Percentiles rank a stretch among this genome's conserved stretches.
These are phyloP conservation scores for Saccharomyces hybrid DNA, from an alignment of 1,139 yeast genomes.

Conservation along the genomic window DNA sequence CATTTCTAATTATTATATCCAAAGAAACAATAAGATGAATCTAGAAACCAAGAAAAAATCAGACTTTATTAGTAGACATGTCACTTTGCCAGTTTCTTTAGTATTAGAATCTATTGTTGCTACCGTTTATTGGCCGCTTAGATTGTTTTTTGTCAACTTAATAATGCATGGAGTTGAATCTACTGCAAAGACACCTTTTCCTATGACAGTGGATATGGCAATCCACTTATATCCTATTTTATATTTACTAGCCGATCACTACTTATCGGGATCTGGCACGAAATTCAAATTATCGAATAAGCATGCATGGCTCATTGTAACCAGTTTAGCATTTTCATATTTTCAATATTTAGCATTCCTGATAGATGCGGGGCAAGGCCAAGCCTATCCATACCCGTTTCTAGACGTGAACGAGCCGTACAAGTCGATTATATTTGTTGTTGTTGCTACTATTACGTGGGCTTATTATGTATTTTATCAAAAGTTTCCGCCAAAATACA, in stretches of 20 bases:
- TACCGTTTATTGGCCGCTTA: constrained; percentile 57
- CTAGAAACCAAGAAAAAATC: background rate
- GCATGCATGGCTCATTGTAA: constrained; percentile 37
- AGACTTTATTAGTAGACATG: constrained; percentile 19
- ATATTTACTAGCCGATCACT: constrained; percentile 43
- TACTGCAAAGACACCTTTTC: constrained; percentile 30
- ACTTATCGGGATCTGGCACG: constrained; percentile 44
- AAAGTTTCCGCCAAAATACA: constrained; percentile 17
- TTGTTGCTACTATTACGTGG: constrained; percentile 43
- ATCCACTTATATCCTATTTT: constrained; percentile 54
- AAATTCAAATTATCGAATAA: constrained; percentile 27
- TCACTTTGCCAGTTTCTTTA: constrained; percentile 39
- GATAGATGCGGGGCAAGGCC: constrained; percentile 41
- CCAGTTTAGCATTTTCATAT: constrained; percentile 40
- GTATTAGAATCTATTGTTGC: constrained; percentile 55
- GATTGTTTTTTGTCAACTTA: constrained; percentile 42
- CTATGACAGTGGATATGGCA: constrained; percentile 45
- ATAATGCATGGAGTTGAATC: constrained; percentile 32
- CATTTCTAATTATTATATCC: constrained; percentile 16
- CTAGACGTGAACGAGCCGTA: constrained; percentile 43
- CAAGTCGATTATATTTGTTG: constrained; percentile 43
- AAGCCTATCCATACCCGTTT: constrained; percentile 60
- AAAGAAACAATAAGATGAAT: constrained; percentile 3
- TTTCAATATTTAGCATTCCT: constrained; percentile 45
- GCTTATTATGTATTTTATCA: constrained; percentile 25